Percentiles rank a stretch among this genome's conserved stretches.
Evolutionary conservation across 441 rosid species (phyloP).

Genomic region (Metrosideros polymorpha): DNA sequence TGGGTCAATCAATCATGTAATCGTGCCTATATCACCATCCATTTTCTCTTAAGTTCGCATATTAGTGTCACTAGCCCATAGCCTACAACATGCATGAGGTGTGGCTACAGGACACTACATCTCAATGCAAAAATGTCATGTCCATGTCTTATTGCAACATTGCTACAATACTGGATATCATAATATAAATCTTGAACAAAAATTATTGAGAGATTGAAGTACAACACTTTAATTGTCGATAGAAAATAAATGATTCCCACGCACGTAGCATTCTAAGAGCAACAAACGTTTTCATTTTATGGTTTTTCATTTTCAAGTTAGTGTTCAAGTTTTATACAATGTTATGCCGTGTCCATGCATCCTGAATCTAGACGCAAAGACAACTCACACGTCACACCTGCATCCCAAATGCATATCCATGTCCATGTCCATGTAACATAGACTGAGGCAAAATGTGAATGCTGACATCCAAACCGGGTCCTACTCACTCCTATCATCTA

Average conservation of each 20-base stretch:
- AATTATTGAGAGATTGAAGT: neutral
- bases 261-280: neutral
- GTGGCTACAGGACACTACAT: neutral
- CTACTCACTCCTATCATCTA: neutral
- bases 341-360: neutral
- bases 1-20: neutral
- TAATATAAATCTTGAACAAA: neutral
- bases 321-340: neutral
- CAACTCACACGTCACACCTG: neutral
- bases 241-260: neutral
- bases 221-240: too few relatives aligned
- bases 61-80: neutral
- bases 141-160: neutral
- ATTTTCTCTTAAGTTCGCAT: neutral
- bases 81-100: neutral
- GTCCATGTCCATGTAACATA: neutral
- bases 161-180: neutral
- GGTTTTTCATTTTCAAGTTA: too few relatives aligned
- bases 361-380: neutral
- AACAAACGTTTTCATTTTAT: too few relatives aligned
- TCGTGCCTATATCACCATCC: neutral
- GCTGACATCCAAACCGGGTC: neutral
- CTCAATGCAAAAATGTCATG: neutral
- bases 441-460: neutral
- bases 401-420: neutral